Base-by-base conservation (phyloP, 768 basidiomycete genomes). In the Xerocomellus dryophilus region DNA sequence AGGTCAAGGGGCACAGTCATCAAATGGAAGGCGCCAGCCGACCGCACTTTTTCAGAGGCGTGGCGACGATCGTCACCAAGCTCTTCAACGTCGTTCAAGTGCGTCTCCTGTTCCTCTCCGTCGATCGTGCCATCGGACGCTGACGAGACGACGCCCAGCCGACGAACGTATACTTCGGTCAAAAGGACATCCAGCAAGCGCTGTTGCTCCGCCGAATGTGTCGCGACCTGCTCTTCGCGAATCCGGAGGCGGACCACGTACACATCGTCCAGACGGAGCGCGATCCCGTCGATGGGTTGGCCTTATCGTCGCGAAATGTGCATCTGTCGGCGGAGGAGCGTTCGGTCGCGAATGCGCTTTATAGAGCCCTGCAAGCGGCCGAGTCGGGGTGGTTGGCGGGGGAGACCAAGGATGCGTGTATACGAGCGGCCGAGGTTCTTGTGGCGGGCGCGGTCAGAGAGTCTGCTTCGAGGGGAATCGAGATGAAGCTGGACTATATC, bases 121-220 rank as follows among this genome's bases (percentile, higher is more conserved):
- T 54, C 36, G 14, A 31, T 9, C 32, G 8, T 3, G 18, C 20
- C 4, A n/a, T 9, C 15, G 12, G 11, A 36, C 15, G 20, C 36
- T 56, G 38, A 61, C 55, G 10, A 2, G 2, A 23, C 41, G 18
- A 25, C 42, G 18, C 20, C 35, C 31, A 68, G 93, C 96, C 96
- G 6, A 90, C 90, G 42, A 83, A 86, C 59, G 85, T 90, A 20
- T 98, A 98, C 70, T 97, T 99, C 58, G 96, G 97, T 1, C 95
- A 98, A 71, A 98, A 98, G 68, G 96, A 98, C 67, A 97, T 99
- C 50, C 97, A 99, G 66, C 97, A 99, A 68, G 93, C 90, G 0
- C 74, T 98, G 15, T 73, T 99, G 42, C 77, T 98, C 31, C 86
- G 88, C 32, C 82, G 85, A 5, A 76, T 98, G 71, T 79, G 80